Evolutionary conservation across 192 early-diverging fungal genomes (phyloP), one percentile per base, ranked within the genome.

Genomic region (Gigaspora rosea): DNA sequence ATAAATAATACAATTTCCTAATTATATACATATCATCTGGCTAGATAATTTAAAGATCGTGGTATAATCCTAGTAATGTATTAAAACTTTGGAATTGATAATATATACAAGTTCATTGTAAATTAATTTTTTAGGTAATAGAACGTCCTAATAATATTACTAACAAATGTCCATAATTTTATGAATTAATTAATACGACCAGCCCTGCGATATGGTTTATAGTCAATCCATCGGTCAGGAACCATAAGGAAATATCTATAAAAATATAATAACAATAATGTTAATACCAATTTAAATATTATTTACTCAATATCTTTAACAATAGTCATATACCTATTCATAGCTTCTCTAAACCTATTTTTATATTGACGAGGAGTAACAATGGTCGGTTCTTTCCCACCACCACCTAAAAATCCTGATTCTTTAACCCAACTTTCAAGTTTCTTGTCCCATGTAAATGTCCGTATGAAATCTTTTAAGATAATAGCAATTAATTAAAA

Each of bases 391-490:
- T 94, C 92, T 76, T 89, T 91, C 10, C 94, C 92, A 20, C 95
- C 94, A 15, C 96, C 96, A n/a, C 96, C 96, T 59, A 97, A 79
- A 78, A 96, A 87, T 8, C 91, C 92, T 0, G 95, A 88, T 78
- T 97, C 96, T 82, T 99, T 99, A 48, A 99, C 96, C 96, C 96
- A 97, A 71, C 91, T 95, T 80, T 99, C 97, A 18, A 99, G 80
- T 82, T 95, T 95, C 85, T 99, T 99, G 80, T 99, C 97, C 96
- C 96, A 99, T 0, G 96, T 99, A 81, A 96, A 99, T 8, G 95
- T 95, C 61, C 96, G 91, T 58, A 98, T 97, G 84, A 95, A 98
- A 79, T 99, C 97, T 82, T 63, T 1, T 11, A 76, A 73, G 41
- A 51, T 47, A 67, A 32, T 78, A 33, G 50, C n/a, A 32, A 15